phyloP scores from a whole-genome alignment of 306 rosid genomes.

The Citrullus mucosospermus region DNA sequence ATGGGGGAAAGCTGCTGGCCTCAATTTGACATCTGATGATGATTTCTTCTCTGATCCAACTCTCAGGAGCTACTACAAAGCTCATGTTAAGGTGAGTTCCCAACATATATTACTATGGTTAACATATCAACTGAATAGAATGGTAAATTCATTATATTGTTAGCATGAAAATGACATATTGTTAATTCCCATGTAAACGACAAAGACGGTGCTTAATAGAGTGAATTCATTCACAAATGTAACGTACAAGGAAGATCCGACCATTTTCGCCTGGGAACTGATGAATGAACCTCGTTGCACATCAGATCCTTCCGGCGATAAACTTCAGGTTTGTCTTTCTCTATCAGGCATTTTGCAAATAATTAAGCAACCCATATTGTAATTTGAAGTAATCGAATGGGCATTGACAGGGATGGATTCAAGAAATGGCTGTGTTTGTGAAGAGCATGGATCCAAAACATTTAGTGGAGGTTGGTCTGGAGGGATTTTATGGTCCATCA shows the following conservation, averaged over 20 bases:
- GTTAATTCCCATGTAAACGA: slow-evolving; percentile 15
- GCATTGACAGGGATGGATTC: slow-evolving; percentile 61
- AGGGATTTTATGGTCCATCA: slow-evolving; percentile 94
- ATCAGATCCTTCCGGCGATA: slow-evolving; percentile 68
- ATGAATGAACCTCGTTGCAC: slow-evolving; percentile 92
- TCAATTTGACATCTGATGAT: slow-evolving; percentile 70
- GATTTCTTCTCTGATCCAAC: slow-evolving; percentile 80
- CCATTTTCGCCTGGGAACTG: slow-evolving; percentile 92
- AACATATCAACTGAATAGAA: not conserved
- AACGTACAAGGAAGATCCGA: slow-evolving; percentile 89
- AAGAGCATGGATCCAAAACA: slow-evolving; percentile 88
- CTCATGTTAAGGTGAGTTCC: slow-evolving; percentile 65
- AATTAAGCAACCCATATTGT: not conserved
- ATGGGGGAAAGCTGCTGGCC: slow-evolving; percentile 89
- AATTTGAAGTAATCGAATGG: not conserved
- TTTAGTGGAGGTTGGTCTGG: slow-evolving; percentile 73
- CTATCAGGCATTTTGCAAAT: not conserved
- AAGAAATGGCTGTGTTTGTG: slow-evolving; percentile 79
- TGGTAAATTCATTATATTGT: not conserved
- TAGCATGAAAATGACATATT: not conserved
- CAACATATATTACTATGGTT: not conserved
- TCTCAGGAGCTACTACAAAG: slow-evolving; percentile 70
- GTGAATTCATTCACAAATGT: slow-evolving; percentile 61
- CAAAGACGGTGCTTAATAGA: slow-evolving; percentile 76
- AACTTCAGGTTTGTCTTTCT: slow-evolving; percentile 48